A percentile compares a stretch with the other conserved stretches of the same genome.
Conservation (phyloP, 306 rosid genomes). For the Trifolium pratense region DNA sequence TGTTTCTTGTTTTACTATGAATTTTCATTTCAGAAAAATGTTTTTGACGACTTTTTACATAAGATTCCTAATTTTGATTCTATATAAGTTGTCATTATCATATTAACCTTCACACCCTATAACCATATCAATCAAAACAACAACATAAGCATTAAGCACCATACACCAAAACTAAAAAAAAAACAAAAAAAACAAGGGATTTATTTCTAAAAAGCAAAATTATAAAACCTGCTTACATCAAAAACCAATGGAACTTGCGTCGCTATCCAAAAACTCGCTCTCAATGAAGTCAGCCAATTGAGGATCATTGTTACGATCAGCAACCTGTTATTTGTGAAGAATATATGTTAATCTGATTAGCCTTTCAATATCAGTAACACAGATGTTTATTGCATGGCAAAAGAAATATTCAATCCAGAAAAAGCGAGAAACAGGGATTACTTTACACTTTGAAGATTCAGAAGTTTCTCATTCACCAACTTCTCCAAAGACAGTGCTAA, state of each 20-base stretch:
- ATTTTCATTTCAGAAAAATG: too few species aligned
- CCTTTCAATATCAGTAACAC: neutral
- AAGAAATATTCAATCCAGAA: neutral
- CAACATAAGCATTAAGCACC: conserved; percentile 43
- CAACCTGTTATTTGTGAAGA: conserved; percentile 44
- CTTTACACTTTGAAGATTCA: conserved; percentile 53
- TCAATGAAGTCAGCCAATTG: conserved; percentile 56
- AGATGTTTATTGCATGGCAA: neutral
- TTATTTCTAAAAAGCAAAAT: neutral
- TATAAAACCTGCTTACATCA: conserved; percentile 57
- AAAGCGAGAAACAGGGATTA: conserved; percentile 36
- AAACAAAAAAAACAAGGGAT: neutral
- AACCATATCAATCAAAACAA: conserved; percentile 40
- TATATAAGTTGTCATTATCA: conserved; percentile 88
- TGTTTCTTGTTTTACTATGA: too few species aligned
- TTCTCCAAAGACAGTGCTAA: conserved; percentile 62
- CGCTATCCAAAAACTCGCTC: conserved; percentile 47
- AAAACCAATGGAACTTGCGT: conserved; percentile 60
- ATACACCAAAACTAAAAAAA: neutral
- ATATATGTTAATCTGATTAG: neutral
- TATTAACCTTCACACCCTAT: conserved; percentile 83
- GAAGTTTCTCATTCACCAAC: conserved; percentile 55
- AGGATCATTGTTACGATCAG: conserved; percentile 50
- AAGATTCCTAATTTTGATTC: too few species aligned
- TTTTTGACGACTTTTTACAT: too few species aligned